Evolutionary conservation across 805 yeast species (phyloP).

Genomic region (Candida odintsovae): DNA sequence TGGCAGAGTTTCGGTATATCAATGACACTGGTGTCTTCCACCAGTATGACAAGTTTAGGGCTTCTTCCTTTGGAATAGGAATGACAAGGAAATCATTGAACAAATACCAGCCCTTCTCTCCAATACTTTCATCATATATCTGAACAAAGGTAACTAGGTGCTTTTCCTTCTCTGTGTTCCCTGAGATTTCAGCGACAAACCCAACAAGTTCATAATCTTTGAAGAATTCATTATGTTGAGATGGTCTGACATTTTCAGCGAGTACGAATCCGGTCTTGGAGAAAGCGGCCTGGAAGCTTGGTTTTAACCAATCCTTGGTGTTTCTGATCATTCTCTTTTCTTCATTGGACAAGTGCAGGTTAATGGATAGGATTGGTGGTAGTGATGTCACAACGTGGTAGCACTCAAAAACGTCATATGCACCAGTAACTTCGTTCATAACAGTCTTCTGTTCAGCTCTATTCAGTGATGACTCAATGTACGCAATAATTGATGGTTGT

Average conservation of each 20-base stretch:
- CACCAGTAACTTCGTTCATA: conserved; percentile 46
- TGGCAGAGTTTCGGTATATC: conserved; percentile 48
- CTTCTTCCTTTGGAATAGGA: conserved; percentile 71
- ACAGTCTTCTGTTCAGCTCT: conserved; percentile 43
- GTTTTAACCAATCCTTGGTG: conserved; percentile 53
- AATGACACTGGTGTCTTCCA: conserved; percentile 84
- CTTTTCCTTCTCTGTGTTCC: conserved; percentile 41
- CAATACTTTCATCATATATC: conserved; percentile 30
- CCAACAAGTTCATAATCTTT: conserved; percentile 59
- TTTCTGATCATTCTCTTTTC: conserved; percentile 48
- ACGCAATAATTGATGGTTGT: conserved; percentile 41
- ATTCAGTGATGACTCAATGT: conserved; percentile 57
- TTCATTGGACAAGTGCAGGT: conserved; percentile 47
- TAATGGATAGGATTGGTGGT: conserved; percentile 62
- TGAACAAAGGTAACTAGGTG: conserved; percentile 57
- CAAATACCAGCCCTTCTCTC: conserved; percentile 56
- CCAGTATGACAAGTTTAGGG: conserved; percentile 57
- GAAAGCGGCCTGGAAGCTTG: conserved; percentile 48
- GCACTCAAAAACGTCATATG: conserved; percentile 49
- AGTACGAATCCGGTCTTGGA: conserved; percentile 20
- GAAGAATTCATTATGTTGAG: conserved; percentile 13
- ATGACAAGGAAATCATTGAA: conserved; percentile 90
- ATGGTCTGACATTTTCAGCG: conserved; percentile 6
- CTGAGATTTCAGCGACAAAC: conserved; percentile 56
- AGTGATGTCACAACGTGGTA: conserved; percentile 44